These are phyloP conservation scores for Talaromyces borbonicus DNA, from an alignment of 495 filamentous ascomycete genomes.

Conservation along the genomic window DNA sequence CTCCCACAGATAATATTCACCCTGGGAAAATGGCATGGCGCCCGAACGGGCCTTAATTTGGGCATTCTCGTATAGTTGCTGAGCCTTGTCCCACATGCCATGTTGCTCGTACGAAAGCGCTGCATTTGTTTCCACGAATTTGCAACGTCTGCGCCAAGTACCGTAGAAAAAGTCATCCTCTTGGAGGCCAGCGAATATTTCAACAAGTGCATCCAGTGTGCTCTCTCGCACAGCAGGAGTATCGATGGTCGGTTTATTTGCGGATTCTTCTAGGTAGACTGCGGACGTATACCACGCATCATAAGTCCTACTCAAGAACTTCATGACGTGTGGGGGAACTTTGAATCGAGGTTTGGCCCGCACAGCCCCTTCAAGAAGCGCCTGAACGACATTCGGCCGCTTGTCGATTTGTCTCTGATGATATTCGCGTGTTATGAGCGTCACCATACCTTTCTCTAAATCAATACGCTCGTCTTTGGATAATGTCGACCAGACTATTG, in stretches of 20 bases:
- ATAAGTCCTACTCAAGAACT: constrained; percentile 82
- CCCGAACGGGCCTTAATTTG: constrained; percentile 95
- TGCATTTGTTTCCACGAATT: constrained; percentile 93
- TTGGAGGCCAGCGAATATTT: constrained; percentile 77
- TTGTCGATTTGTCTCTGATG: constrained; percentile 89
- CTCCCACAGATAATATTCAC: constrained; percentile 98
- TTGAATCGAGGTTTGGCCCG: constrained; percentile 75
- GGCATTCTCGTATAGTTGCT: constrained; percentile 88
- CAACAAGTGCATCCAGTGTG: constrained; percentile 86
- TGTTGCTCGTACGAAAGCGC: constrained; percentile 96
- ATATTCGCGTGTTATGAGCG: constrained; percentile 85
- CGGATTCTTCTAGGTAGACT: constrained; percentile 72
- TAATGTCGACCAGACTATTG: constrained; percentile 83
- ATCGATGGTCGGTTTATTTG: constrained; percentile 74
- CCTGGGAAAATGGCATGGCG: constrained; percentile 86
- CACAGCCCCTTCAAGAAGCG: constrained; percentile 74
- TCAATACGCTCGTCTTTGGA: constrained; percentile 83
- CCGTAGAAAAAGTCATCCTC: constrained; percentile 98
- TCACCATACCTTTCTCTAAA: constrained; percentile 78
- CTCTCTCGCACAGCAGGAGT: constrained; percentile 76
- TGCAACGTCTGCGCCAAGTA: constrained; percentile 88
- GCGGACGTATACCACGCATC: constrained; percentile 93
- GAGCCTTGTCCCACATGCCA: constrained; percentile 98
- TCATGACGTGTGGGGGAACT: constrained; percentile 90
- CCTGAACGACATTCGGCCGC: constrained; percentile 88